Percentiles rank a stretch among this genome's conserved stretches.
These are phyloP conservation scores for Thraustochytrium striatum DNA, from an alignment of 352 stramenopile genomes.

Conservation along the genomic window DNA sequence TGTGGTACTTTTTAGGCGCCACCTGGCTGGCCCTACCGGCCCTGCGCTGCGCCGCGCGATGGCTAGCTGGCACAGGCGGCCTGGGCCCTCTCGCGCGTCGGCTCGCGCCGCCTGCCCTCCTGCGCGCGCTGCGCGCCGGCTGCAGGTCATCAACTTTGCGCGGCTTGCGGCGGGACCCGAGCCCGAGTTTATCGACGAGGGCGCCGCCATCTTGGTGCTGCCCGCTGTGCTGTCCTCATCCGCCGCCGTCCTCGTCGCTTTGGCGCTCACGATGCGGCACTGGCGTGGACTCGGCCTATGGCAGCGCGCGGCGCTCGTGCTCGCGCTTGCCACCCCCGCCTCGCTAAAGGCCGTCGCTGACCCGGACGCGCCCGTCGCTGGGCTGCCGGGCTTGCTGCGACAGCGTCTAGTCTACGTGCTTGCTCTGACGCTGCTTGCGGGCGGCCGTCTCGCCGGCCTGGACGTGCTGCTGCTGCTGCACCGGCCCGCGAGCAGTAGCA, in stretches of 20 bases:
- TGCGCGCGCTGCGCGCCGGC: slow-evolving; percentile 66
- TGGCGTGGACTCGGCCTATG: neutral
- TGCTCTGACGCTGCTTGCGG: neutral
- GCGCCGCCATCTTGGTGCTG: slow-evolving; percentile 54
- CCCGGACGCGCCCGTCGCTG: neutral
- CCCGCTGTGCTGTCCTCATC: neutral
- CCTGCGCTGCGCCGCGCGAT: no score
- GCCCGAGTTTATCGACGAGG: slow-evolving; percentile 71
- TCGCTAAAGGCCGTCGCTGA: no score
- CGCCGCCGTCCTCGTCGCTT: neutral
- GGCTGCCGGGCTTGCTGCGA: neutral
- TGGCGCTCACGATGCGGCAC: neutral
- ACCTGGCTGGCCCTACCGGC: slow-evolving; percentile 52
- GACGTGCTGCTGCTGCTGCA: slow-evolving; percentile 23
- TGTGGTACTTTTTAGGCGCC: slow-evolving; percentile 67
- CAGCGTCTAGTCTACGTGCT: neutral
- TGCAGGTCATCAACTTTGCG: slow-evolving; percentile 80
- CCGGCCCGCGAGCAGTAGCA: neutral
- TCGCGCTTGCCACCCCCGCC: neutral
- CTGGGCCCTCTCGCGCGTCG: neutral
- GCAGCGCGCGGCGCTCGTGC: neutral
- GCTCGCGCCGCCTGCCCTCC: no score
- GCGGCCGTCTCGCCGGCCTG: neutral
- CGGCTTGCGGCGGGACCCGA: slow-evolving; percentile 60
- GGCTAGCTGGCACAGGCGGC: neutral